phyloP scores from a whole-genome alignment of 2,329 filamentous ascomycete species.

The Aspergillus transmontanensis region DNA sequence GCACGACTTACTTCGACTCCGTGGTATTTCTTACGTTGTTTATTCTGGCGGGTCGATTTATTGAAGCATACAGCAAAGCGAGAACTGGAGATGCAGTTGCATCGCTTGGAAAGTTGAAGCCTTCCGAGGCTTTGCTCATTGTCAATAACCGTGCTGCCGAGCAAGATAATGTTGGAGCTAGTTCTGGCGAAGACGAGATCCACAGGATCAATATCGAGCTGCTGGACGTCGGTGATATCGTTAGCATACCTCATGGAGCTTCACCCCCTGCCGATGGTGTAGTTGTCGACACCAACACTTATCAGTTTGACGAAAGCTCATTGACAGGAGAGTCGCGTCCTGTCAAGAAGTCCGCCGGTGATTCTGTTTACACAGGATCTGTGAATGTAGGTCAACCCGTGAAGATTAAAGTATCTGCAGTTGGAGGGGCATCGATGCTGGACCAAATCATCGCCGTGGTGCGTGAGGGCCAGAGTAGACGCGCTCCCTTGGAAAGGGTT shows the following conservation, averaged over 20 bases:
- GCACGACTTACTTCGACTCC: slow-evolving; percentile 81
- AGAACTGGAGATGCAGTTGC: slow-evolving; percentile 86
- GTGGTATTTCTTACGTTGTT: slow-evolving; percentile 92
- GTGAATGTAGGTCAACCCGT: slow-evolving; percentile 52
- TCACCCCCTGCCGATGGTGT: slow-evolving; percentile 83
- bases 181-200: slow-evolving; percentile 21
- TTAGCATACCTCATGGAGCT: slow-evolving; percentile 74
- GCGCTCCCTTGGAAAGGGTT: slow-evolving; percentile 51
- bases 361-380: slow-evolving; percentile 50
- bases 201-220: slow-evolving; percentile 64
- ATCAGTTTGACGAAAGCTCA: slow-evolving; percentile 84
- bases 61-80: slow-evolving; percentile 87
- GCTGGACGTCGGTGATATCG: slow-evolving; percentile 72
- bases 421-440: slow-evolving; percentile 53
- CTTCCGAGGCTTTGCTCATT: slow-evolving; percentile 73
- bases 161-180: slow-evolving; percentile 5
- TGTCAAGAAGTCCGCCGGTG: slow-evolving; percentile 44
- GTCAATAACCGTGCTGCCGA: slow-evolving; percentile 14
- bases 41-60: slow-evolving; percentile 63
- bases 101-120: slow-evolving; percentile 74
- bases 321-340: slow-evolving; percentile 65
- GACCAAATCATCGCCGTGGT: slow-evolving; percentile 53
- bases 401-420: slow-evolving; percentile 44
- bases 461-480: slow-evolving; percentile 52
- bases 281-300: slow-evolving; percentile 58